Evolutionary conservation across 1,284 basidiomycete species (phyloP).

Genomic region (Stereum hirsutum): DNA sequence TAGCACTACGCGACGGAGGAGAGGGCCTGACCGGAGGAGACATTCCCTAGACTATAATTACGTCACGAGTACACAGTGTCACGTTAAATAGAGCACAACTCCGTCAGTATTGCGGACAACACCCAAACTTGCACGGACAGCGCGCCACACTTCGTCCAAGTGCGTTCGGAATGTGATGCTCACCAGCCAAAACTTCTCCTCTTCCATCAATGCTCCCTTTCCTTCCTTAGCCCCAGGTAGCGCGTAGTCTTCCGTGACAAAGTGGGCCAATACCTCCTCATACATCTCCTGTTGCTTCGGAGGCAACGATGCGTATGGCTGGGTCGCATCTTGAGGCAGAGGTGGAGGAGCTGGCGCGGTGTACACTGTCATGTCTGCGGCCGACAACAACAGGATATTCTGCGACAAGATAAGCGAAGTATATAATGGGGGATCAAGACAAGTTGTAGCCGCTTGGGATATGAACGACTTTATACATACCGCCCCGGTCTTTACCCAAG

Average conservation of each 20-base stretch:
- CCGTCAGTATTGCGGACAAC: slow-evolving; percentile 79
- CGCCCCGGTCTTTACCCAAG: too few relatives aligned
- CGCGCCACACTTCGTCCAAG: slow-evolving; percentile 24
- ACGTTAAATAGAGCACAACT: too few relatives aligned
- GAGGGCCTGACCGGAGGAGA: too few relatives aligned
- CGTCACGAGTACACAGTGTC: too few relatives aligned
- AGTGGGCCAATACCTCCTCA: slow-evolving; percentile 49
- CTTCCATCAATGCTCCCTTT: slow-evolving; percentile 41
- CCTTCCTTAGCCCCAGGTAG: slow-evolving; percentile 36
- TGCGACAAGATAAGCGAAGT: background rate
- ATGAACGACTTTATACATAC: too few relatives aligned
- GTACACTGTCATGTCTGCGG: slow-evolving; percentile 3
- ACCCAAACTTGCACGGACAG: slow-evolving; percentile 91
- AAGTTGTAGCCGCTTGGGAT: too few relatives aligned
- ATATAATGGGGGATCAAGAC: background rate
- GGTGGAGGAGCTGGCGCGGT: slow-evolving; percentile 19
- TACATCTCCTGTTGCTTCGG: slow-evolving; percentile 42
- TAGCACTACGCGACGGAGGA: too few relatives aligned
- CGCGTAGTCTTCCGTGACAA: slow-evolving; percentile 39
- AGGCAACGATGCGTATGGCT: slow-evolving; percentile 26
- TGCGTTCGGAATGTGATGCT: slow-evolving; percentile 14
- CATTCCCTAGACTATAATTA: slow-evolving; percentile 2
- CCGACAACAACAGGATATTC: too few relatives aligned
- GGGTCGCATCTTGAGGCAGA: slow-evolving; percentile 18
- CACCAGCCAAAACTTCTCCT: slow-evolving; percentile 71